Percentiles rank a stretch among this genome's conserved stretches.
Evolutionary conservation across 805 yeast genomes (phyloP).

Genomic region (Nakazawaea ishiwadae): DNA sequence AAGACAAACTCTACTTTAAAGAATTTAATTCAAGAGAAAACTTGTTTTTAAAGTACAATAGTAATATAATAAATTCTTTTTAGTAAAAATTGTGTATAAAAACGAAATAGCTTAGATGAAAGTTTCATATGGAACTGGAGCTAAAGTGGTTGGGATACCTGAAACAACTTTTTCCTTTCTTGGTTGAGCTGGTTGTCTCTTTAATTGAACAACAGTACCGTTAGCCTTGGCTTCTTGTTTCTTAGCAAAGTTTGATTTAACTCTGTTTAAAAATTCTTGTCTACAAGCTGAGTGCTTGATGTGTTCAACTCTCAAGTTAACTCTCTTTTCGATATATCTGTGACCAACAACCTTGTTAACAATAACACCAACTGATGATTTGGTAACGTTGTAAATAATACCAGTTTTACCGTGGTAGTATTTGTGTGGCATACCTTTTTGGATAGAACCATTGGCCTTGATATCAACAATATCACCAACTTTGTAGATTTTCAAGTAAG

Average conservation of each 20-base stretch:
- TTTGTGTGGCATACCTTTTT: slow-evolving; percentile 99
- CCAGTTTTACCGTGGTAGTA: slow-evolving; percentile 99
- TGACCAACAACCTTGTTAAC: slow-evolving; percentile 97
- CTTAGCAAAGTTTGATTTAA: slow-evolving; percentile 92
- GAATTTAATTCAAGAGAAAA: too few relatives aligned
- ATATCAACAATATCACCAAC: slow-evolving; percentile 99
- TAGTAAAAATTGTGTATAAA: too few relatives aligned
- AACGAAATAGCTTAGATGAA: slow-evolving; percentile 64
- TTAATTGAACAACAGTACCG: slow-evolving; percentile 86
- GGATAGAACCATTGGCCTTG: slow-evolving; percentile 98
- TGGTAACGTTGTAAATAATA: slow-evolving; percentile 98
- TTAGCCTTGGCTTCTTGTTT: slow-evolving; percentile 91
- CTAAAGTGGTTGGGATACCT: slow-evolving; percentile 92
- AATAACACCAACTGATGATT: slow-evolving; percentile 96
- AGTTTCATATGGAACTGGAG: slow-evolving; percentile 99
- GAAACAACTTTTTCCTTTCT: slow-evolving; percentile 86
- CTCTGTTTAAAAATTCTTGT: slow-evolving; percentile 98
- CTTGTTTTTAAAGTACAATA: too few relatives aligned
- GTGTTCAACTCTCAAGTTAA: slow-evolving; percentile 98
- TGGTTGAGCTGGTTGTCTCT: slow-evolving; percentile 99
- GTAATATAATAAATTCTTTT: too few relatives aligned
- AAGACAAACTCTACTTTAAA: too few relatives aligned
- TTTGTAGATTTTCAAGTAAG: slow-evolving; percentile 96
- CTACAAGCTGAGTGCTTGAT: slow-evolving; percentile 99
- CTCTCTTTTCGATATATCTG: slow-evolving; percentile 99